phyloP scores from a whole-genome alignment of 1,139 yeast genomes.

The Taphrina populina region DNA sequence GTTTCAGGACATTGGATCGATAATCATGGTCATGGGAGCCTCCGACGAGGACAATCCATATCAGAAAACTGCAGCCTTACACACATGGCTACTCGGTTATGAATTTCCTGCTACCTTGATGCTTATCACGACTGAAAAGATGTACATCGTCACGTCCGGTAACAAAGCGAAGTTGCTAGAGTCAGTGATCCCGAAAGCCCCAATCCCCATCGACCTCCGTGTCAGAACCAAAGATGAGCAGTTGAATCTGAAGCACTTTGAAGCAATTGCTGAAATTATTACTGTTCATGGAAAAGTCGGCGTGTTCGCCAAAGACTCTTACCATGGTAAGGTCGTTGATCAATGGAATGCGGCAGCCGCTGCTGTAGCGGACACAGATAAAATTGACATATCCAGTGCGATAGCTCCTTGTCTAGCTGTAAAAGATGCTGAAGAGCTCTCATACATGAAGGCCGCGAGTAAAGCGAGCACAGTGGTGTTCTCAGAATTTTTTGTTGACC shows the following conservation, averaged over 20 bases:
- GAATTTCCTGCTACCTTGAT: slow-evolving; percentile 90
- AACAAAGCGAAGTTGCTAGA: slow-evolving; percentile 46
- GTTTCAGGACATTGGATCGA: slow-evolving; percentile 55
- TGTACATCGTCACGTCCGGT: slow-evolving; percentile 71
- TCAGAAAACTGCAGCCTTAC: slow-evolving; percentile 82
- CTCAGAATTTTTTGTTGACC: slow-evolving; percentile 74
- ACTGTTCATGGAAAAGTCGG: slow-evolving; percentile 54
- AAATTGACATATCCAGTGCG: slow-evolving; percentile 59
- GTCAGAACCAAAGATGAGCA: slow-evolving; percentile 78
- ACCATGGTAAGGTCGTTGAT: slow-evolving; percentile 75
- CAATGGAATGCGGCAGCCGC: slow-evolving; percentile 56
- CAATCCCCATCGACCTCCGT: slow-evolving; percentile 62
- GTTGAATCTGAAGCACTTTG: slow-evolving; percentile 67
- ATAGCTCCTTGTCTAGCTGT: slow-evolving; percentile 63
- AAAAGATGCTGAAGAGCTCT: slow-evolving; percentile 77
- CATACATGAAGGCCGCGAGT: slow-evolving; percentile 61
- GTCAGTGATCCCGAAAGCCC: slow-evolving; percentile 25
- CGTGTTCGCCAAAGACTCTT: slow-evolving; percentile 65
- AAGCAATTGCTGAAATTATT: slow-evolving; percentile 55
- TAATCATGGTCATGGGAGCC: slow-evolving; percentile 75
- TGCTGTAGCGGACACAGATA: slow-evolving; percentile 47
- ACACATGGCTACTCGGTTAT: slow-evolving; percentile 90
- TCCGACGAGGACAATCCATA: slow-evolving; percentile 85
- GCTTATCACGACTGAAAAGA: slow-evolving; percentile 60
- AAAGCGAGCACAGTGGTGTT: slow-evolving; percentile 77